Base-by-base conservation (phyloP, 2,329 filamentous ascomycete species). In the Sclerotinia glacialis region DNA sequence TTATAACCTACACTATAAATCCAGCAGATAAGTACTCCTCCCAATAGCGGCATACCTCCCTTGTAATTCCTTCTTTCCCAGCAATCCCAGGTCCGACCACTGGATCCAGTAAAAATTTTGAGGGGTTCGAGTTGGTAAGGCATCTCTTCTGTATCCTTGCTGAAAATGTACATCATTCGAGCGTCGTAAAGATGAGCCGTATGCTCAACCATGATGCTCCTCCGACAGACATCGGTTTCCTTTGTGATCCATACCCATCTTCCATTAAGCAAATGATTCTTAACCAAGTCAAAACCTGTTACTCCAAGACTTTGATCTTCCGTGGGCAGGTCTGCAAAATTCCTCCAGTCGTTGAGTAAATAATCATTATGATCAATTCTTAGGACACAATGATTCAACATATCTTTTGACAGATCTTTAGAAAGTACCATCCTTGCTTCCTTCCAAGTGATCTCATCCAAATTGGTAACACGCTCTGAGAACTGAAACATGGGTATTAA, bases 221-320 rank as follows among this genome's bases (percentile, higher is more conserved):
- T 49, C 9, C 58, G 58, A 50, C n/a, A 61, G 7, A 26, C n/a
- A 12, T n/a, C 44, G 18, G 8, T n/a, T 40, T 37, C n/a, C 31
- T 50, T 49, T 21, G 58, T 61, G 58, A 61, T 61, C 58, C 58
- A 61, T 37, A 61, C 44, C 58, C 58, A 61, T 26, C 58, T 49
- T 61, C 58, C 58, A 47, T 60, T n/a, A 28, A 61, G 34, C 21
- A 61, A 61, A 40, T 61, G 58, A 34, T 49, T 49, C 21, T 49
- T 61, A 16, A 61, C 44, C 46, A 61, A 49, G 16, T 61, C 44
- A 8, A 49, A 26, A 4, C 44, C 9, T 5, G 44, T 49, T 21
- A 16, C 28, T n/a, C 56, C 56, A 23, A 18, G 14, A 47, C 3
- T 49, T 49, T 37, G 56, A 14, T 44, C 21, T 21, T 47, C 21